Conservation (phyloP, 2,329 filamentous ascomycete genomes). For the Neospermospora avenae region DNA sequence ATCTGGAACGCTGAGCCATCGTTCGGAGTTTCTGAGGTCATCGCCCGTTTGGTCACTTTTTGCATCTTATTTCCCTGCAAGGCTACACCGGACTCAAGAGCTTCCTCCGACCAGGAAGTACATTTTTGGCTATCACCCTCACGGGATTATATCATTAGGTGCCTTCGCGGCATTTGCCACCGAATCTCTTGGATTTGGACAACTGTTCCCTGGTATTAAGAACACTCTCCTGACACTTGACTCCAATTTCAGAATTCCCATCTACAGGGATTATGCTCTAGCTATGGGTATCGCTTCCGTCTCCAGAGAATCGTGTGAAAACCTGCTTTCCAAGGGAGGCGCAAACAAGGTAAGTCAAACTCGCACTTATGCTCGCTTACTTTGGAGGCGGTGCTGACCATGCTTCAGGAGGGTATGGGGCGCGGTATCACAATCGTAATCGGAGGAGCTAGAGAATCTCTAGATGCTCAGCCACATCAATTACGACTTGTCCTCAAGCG, state of each 20-base stretch:
- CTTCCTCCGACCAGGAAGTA: slow-evolving; percentile 84
- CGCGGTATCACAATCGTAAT: slow-evolving; percentile 96
- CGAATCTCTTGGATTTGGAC: slow-evolving; percentile 80
- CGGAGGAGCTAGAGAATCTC: slow-evolving; percentile 86
- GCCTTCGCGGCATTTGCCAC: slow-evolving; percentile 90
- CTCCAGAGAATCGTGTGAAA: slow-evolving; percentile 87
- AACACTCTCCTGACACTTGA: slow-evolving; percentile 94
- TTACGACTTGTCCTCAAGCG: slow-evolving; percentile 76
- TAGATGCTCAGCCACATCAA: slow-evolving; percentile 78
- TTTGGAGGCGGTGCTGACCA: slow-evolving; percentile 9
- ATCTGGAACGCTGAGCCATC: slow-evolving; percentile 70
- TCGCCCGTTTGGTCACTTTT: slow-evolving; percentile 83
- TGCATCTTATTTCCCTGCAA: slow-evolving; percentile 87
- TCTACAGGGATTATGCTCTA: slow-evolving; percentile 93
- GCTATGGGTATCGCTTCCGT: slow-evolving; percentile 85
- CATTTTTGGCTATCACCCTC: slow-evolving; percentile 95
- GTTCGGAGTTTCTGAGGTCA: slow-evolving; percentile 71
- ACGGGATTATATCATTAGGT: slow-evolving; percentile 97
- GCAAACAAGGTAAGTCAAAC: slow-evolving; percentile 47
- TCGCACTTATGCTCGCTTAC: background rate
- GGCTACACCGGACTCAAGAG: slow-evolving; percentile 77
- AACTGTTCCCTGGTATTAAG: slow-evolving; percentile 90
- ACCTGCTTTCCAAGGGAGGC: slow-evolving; percentile 78
- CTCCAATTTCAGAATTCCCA: slow-evolving; percentile 87
- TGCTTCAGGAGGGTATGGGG: slow-evolving; percentile 70